Conservation (phyloP, 345 rosid species). For the Eucalyptus curtisii region DNA sequence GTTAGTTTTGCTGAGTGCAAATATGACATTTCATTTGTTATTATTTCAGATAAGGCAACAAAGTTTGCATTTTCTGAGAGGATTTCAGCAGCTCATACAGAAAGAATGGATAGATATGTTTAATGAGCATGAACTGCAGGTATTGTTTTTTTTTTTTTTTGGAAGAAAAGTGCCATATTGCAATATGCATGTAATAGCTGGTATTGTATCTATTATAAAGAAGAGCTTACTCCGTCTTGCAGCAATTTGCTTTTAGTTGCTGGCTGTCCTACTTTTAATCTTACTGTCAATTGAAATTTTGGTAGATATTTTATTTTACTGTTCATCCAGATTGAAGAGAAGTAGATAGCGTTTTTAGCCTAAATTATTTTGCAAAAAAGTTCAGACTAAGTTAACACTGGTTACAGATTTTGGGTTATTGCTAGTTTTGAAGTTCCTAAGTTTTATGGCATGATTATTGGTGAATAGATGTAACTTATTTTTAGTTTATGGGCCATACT, state of each 20-base stretch:
- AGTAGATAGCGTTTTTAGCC: not conserved
- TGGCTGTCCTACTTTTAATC: not conserved
- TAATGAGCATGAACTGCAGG: constrained; percentile 98
- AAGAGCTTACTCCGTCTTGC: not conserved
- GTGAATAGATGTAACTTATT: not conserved
- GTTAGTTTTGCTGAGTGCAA: not conserved
- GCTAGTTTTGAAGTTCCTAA: not conserved
- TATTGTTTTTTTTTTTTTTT: not conserved
- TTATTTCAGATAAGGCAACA: constrained; percentile 81
- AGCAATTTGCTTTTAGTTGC: not conserved
- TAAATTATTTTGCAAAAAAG: not conserved
- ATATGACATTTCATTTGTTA: not conserved
- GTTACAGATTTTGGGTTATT: not conserved
- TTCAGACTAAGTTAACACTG: not conserved
- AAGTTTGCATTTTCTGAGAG: constrained; percentile 85
- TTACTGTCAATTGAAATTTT: not conserved
- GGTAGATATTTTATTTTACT: not conserved
- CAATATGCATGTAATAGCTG: not conserved
- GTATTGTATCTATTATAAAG: not conserved
- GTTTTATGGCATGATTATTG: not conserved
- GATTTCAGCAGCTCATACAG: constrained; percentile 91
- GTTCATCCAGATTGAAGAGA: not conserved
- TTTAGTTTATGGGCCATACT: not conserved
- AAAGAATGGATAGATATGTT: constrained; percentile 98
- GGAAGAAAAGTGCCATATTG: not conserved